These are phyloP conservation scores for Cladosporium sp. DNA, from an alignment of 2,329 filamentous ascomycete genomes.

Conservation along the genomic window DNA sequence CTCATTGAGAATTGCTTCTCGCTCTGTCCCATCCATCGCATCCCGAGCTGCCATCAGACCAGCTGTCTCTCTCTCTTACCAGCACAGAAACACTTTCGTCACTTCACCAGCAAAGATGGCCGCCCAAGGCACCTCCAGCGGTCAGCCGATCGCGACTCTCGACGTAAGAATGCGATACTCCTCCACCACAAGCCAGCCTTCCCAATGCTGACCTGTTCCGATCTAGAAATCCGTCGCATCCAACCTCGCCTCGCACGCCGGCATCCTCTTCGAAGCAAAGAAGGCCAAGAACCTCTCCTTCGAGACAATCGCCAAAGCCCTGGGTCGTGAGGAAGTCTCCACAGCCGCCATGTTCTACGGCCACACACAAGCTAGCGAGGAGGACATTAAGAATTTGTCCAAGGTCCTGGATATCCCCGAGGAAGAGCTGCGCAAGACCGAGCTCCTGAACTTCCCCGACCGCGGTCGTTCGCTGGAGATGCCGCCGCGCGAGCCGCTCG, in stretches of 20 bases:
- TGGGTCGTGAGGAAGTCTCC: constrained; percentile 77
- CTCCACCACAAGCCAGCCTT: not conserved
- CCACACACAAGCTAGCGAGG: constrained; percentile 66
- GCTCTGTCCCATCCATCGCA: constrained; percentile 8
- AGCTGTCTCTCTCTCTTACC: constrained; percentile 5
- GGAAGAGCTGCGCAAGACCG: constrained; percentile 49
- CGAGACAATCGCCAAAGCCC: constrained; percentile 66
- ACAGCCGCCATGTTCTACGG: constrained; percentile 89
- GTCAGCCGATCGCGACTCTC: constrained; percentile 30
- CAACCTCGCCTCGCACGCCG: constrained; percentile 65
- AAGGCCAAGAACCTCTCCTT: constrained; percentile 70
- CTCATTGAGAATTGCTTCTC: constrained; percentile 13
- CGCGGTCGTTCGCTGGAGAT: constrained; percentile 73
- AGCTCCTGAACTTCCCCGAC: constrained; percentile 72
- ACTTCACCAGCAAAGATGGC: constrained; percentile 17
- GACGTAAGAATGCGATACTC: constrained; percentile 18
- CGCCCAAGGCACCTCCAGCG: constrained; percentile 20
- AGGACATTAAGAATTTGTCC: constrained; percentile 65
- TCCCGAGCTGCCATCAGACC: constrained; percentile 12
- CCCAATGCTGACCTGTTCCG: constrained; percentile 11
- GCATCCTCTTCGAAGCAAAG: constrained; percentile 76
- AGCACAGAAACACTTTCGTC: constrained; percentile 14
- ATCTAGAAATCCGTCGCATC: constrained; percentile 60
- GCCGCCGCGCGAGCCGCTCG: constrained; percentile 78
- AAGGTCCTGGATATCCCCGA: constrained; percentile 58